A percentile compares a stretch with the other conserved stretches of the same genome.
Evolutionary conservation across 257 asterid species (phyloP).

Genomic region (Gardenia jasminoides): DNA sequence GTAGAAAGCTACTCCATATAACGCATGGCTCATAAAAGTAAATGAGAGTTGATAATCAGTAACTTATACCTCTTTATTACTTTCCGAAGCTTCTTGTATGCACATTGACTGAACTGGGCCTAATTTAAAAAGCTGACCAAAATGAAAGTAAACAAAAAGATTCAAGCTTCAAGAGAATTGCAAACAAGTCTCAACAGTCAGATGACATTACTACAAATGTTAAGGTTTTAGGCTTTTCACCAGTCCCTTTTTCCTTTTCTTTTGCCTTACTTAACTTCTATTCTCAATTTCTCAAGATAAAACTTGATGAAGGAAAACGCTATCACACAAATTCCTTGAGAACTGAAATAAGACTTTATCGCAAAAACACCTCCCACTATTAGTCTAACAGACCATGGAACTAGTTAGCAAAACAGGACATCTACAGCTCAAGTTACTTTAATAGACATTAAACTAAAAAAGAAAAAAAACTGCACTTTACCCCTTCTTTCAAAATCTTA

Average conservation of each 20-base stretch:
- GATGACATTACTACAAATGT: neutral
- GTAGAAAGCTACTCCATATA: neutral
- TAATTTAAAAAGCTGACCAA: slow-evolving; percentile 75
- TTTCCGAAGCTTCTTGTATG: slow-evolving; percentile 60
- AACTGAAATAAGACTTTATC: neutral
- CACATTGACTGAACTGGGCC: slow-evolving; percentile 71
- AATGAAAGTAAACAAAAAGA: slow-evolving; percentile 8
- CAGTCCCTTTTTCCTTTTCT: neutral
- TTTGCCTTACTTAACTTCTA: neutral
- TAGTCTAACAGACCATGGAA: neutral
- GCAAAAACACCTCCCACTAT: neutral
- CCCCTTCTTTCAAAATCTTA: neutral
- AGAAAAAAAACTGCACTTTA: neutral
- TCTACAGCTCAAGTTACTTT: neutral
- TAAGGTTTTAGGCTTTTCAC: neutral
- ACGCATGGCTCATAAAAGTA: neutral
- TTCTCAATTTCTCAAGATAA: neutral
- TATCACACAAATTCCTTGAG: neutral
- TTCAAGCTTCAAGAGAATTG: neutral
- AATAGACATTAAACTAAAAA: neutral
- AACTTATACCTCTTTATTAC: slow-evolving; percentile 62
- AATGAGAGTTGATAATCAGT: neutral
- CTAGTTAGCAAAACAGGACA: neutral
- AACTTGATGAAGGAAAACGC: neutral
- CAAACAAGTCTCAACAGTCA: slow-evolving; percentile 1